Evolutionary conservation across 495 filamentous ascomycete genomes (phyloP).

Genomic region (Lophium mytilinum): DNA sequence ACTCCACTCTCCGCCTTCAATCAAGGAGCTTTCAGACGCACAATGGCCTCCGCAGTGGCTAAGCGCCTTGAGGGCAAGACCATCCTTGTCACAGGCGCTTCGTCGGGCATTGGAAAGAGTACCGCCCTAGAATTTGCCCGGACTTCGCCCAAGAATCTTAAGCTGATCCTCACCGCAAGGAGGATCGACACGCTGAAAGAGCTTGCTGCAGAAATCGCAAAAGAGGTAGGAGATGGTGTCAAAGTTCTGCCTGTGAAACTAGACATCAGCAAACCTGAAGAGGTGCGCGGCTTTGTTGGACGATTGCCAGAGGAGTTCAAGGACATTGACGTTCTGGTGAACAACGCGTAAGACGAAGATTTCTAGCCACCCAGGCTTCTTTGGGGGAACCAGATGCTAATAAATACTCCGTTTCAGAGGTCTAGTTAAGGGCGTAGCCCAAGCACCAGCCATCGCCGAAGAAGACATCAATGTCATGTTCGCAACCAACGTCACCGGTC

Average conservation of each 20-base stretch:
- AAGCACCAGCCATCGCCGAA: constrained; percentile 73
- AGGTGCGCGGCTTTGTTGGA: constrained; percentile 66
- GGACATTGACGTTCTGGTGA: constrained; percentile 84
- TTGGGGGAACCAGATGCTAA: background rate
- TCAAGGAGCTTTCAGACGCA: constrained; percentile 6
- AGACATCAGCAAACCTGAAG: constrained; percentile 74
- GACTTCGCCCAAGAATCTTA: constrained; percentile 70
- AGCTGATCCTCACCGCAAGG: constrained; percentile 79
- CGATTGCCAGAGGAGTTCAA: constrained; percentile 73
- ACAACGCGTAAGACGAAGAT: constrained; percentile 73
- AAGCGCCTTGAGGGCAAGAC: constrained; percentile 93
- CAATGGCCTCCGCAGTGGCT: constrained; percentile 68
- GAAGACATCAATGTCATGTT: constrained; percentile 87
- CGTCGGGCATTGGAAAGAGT: constrained; percentile 81
- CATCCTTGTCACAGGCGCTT: constrained; percentile 85
- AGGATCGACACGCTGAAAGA: constrained; percentile 69
- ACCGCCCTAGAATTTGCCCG: constrained; percentile 88
- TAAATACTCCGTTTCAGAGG: constrained; percentile 43
- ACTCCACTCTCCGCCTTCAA: background rate
- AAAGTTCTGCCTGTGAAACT: constrained; percentile 73
- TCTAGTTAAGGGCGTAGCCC: constrained; percentile 78
- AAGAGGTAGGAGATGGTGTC: constrained; percentile 73
- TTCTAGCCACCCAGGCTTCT: background rate
- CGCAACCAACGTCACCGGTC: constrained; percentile 81
- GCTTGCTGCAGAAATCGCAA: constrained; percentile 67